Conservation (phyloP, 306 rosid species). For the Begonia fuchsioides region DNA sequence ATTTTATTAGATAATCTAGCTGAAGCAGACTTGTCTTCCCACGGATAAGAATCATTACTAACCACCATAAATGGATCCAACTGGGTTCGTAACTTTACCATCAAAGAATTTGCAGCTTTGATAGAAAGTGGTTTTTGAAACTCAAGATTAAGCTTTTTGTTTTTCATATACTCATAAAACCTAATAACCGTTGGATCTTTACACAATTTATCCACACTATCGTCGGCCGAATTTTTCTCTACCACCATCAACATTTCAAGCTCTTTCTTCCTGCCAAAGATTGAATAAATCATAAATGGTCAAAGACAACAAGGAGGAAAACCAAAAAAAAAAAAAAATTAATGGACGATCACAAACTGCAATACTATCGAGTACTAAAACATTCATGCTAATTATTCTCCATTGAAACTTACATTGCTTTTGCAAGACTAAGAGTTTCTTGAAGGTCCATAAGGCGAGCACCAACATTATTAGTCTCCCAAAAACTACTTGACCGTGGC, state of each 20-base stretch:
- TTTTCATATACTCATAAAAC: slow-evolving; percentile 26
- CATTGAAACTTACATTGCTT: slow-evolving; percentile 35
- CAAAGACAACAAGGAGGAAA: background rate
- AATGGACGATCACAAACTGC: background rate
- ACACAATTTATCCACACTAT: slow-evolving; percentile 17
- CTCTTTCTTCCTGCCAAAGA: slow-evolving; percentile 49
- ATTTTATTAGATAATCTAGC: slow-evolving; percentile 32
- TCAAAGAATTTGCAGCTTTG: slow-evolving; percentile 47
- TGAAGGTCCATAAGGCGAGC: slow-evolving; percentile 43
- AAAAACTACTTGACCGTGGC: slow-evolving; percentile 43
- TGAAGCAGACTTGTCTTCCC: slow-evolving; percentile 71
- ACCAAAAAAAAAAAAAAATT: slow-evolving; percentile 8
- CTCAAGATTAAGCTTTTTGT: slow-evolving; percentile 35
- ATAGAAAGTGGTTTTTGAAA: slow-evolving; percentile 40
- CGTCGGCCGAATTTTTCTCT: slow-evolving; percentile 25
- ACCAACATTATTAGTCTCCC: slow-evolving; percentile 41
- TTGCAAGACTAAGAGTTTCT: slow-evolving; percentile 47
- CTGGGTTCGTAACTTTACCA: slow-evolving; percentile 38
- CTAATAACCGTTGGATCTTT: slow-evolving; percentile 13
- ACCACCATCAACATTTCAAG: slow-evolving; percentile 46
- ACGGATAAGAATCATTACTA: slow-evolving; percentile 39
- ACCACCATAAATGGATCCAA: slow-evolving; percentile 49
- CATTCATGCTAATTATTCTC: background rate
- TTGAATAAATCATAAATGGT: background rate
- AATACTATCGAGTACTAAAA: background rate